Evolutionary conservation across 495 filamentous ascomycete species (phyloP).

Genomic region (Diplogelasinospora grovesii): DNA sequence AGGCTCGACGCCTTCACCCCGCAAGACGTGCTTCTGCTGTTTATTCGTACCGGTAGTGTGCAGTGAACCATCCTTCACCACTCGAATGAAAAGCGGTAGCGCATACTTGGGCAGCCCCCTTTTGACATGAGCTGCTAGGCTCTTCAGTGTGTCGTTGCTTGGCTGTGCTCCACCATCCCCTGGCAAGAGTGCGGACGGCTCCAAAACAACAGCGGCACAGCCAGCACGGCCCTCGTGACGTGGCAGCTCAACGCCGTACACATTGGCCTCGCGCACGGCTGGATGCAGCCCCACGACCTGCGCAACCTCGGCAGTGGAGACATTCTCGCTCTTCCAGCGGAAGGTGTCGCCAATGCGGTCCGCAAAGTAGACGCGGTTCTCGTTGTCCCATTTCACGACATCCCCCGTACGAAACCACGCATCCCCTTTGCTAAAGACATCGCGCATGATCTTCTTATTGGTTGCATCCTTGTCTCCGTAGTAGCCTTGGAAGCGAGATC

Average conservation of each 20-base stretch:
- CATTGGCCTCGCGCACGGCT: constrained; percentile 69
- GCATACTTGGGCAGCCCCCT: constrained; percentile 63
- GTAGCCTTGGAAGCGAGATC: constrained; percentile 75
- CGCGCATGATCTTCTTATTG: constrained; percentile 66
- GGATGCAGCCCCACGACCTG: constrained; percentile 64
- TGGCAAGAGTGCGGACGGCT: constrained; percentile 19
- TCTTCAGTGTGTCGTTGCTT: constrained; percentile 40
- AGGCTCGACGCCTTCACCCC: constrained; percentile 69
- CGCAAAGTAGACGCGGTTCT: constrained; percentile 75
- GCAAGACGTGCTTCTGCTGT: constrained; percentile 68
- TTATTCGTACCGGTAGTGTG: constrained; percentile 80
- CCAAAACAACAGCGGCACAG: constrained; percentile 64
- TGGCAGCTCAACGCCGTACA: constrained; percentile 80
- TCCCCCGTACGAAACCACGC: constrained; percentile 85
- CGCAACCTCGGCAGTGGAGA: constrained; percentile 77
- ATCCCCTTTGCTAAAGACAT: constrained; percentile 77
- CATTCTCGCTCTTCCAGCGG: constrained; percentile 93
- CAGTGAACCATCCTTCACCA: constrained; percentile 46
- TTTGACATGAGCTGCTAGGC: constrained; percentile 52
- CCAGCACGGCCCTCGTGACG: constrained; percentile 82
- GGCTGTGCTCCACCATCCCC: constrained; percentile 12
- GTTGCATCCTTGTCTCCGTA: constrained; percentile 71
- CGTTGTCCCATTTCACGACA: constrained; percentile 60
- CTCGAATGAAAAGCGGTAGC: constrained; percentile 68
- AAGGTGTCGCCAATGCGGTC: constrained; percentile 94